phyloP scores from a whole-genome alignment of 2,329 filamentous ascomycete genomes.

The Tolypocladium amazonense region DNA sequence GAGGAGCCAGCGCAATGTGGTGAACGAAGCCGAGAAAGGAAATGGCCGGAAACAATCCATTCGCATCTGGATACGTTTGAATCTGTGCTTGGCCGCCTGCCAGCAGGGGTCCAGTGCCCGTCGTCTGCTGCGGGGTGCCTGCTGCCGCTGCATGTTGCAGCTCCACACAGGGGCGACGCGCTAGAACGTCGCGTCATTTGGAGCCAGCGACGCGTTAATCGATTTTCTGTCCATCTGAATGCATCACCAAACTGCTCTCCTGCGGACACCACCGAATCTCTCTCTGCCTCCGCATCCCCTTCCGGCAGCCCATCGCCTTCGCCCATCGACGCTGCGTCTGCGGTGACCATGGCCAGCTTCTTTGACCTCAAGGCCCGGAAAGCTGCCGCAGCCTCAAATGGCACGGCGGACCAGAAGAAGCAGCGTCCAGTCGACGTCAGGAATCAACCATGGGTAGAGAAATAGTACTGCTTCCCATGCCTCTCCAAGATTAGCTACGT shows the following conservation, averaged over 20 bases:
- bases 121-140: neutral
- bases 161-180: neutral
- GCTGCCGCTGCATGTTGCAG: neutral
- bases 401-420: constrained; percentile 51
- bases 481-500: constrained; percentile 14
- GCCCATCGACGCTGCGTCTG: neutral
- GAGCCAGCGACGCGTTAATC: constrained; percentile 17
- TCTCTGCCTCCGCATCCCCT: neutral
- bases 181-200: neutral
- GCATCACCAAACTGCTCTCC: neutral
- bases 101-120: neutral
- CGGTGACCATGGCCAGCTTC: constrained; percentile 65
- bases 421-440: constrained; percentile 49
- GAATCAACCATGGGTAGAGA: constrained; percentile 93
- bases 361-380: constrained; percentile 92
- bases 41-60: too few relatives aligned
- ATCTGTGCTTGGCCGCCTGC: neutral
- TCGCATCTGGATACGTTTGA: neutral
- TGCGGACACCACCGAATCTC: neutral
- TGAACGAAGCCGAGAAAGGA: too few relatives aligned
- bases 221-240: constrained; percentile 8
- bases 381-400: constrained; percentile 59
- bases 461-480: constrained; percentile 60
- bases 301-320: neutral
- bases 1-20: too few relatives aligned